Base-by-base conservation (phyloP, 2,329 filamentous ascomycete species). In the Ophiostoma novo-ulmi region DNA sequence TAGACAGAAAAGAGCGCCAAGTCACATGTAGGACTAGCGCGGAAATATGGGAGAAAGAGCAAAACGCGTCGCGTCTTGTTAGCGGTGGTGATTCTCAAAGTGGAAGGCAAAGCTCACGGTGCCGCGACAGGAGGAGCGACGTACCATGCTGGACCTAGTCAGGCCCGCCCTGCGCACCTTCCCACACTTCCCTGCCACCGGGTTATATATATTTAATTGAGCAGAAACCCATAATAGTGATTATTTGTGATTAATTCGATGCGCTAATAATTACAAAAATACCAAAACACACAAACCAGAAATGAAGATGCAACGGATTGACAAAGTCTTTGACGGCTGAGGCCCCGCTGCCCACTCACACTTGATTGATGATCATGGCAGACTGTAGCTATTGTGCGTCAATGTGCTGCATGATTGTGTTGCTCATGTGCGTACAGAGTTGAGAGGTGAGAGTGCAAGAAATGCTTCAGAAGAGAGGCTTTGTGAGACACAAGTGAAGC, bases 1-100 rank as follows among this genome's bases (percentile, higher is more conserved):
- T 74, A 74, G 69, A 74, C 73, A 38, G 69, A 58, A 58, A 20
- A 67, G 48, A 65, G 73, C 73, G 73, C 73, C 73, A 73, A 71
- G 71, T 74, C 73, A 74, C 73, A 71, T 74, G 73, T 61, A 4
- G 20, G 13, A 20, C 66, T 73, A 71, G 71, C 70, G 72, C 69
- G 38, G 67, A 72, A 74, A 71, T 68, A 58, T 38, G 14, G 38
- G 63, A 22, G 38, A 22, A 20, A 20, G 52, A 58, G 5, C n/a
- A 48, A 13, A 36, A 74, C 73, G 73, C 73, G 73, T 71, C 73
- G 73, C 73, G 73, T 73, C 70, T 70, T 65, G 31, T 38, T 72
- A 31, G 63, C 58, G 67, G 67, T 69, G 70, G n/a, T 41, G 31
- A 64, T 36, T 36, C 36, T 22, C 35, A 65, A 41, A 65, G 63